phyloP scores from a whole-genome alignment of 129 eudicot species.

The Apium graveolens region DNA sequence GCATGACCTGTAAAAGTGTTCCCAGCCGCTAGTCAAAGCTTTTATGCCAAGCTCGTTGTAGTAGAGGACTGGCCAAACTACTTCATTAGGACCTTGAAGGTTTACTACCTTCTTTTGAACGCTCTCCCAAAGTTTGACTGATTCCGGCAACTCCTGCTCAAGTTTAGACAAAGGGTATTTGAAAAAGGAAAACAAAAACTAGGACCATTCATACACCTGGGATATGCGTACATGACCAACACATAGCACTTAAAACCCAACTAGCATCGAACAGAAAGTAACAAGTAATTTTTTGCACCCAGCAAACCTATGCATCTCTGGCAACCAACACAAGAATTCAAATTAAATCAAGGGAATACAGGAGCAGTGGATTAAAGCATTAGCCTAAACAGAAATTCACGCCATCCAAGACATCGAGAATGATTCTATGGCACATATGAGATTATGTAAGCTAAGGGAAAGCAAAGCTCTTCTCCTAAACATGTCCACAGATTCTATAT shows the following conservation, averaged over 20 bases:
- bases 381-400: too few species aligned
- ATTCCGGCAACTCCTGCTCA: neutral
- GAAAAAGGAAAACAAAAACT: neutral
- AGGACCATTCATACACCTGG: neutral
- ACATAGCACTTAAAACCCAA: neutral
- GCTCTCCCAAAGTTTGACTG: neutral
- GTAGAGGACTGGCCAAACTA: neutral
- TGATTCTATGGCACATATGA: neutral
- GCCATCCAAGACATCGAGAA: too few species aligned
- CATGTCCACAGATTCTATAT: neutral
- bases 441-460: neutral
- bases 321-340: neutral
- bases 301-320: neutral
- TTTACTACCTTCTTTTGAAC: neutral
- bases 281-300: neutral
- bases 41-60: neutral
- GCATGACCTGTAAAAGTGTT: neutral
- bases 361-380: neutral
- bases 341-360: neutral
- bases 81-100: neutral
- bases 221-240: neutral
- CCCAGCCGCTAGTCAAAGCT: neutral
- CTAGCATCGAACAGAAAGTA: neutral
- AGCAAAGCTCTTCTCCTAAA: neutral
- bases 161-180: neutral